Conservation (phyloP, 2,329 filamentous ascomycete species). For the Scedosporium apiospermum region DNA sequence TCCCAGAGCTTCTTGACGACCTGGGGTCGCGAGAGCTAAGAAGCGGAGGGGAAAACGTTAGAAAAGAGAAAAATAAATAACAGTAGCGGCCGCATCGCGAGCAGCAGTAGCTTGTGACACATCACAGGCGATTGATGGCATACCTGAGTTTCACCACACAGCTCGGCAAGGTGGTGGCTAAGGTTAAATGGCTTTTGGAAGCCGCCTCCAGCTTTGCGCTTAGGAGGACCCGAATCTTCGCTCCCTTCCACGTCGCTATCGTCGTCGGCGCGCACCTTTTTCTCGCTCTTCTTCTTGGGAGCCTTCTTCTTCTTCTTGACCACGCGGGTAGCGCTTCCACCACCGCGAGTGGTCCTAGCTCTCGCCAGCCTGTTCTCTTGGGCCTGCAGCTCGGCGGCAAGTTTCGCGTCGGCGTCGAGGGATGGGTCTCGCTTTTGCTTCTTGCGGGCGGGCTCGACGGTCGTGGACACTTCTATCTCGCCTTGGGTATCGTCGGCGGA, state of each 20-base stretch:
- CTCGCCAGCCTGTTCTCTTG: constrained; percentile 69
- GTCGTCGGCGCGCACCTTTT: constrained; percentile 67
- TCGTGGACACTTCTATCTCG: constrained; percentile 38
- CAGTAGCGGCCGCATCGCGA: neutral
- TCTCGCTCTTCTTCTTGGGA: constrained; percentile 63
- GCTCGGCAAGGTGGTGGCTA: constrained; percentile 57
- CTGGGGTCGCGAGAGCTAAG: constrained; percentile 79
- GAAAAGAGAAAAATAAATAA: too few species aligned
- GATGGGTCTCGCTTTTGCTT: constrained; percentile 57
- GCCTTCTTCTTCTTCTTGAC: constrained; percentile 58
- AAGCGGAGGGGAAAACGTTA: too few species aligned
- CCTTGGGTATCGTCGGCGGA: constrained; percentile 25
- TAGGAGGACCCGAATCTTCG: constrained; percentile 45
- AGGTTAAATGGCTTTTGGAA: constrained; percentile 84
- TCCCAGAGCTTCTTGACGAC: constrained; percentile 96
- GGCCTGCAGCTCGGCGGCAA: constrained; percentile 82
- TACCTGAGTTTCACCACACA: constrained; percentile 62
- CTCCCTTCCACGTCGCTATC: constrained; percentile 66
- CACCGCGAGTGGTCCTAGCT: constrained; percentile 68
- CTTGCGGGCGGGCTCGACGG: constrained; percentile 41
- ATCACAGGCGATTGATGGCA: constrained; percentile 15
- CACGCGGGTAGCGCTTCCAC: constrained; percentile 46
- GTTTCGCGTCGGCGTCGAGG: constrained; percentile 71
- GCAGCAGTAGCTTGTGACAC: neutral
- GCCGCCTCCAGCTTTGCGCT: constrained; percentile 79